Evolutionary conservation across 352 stramenopile genomes (phyloP).

Genomic region (Plasmopara halstedii): DNA sequence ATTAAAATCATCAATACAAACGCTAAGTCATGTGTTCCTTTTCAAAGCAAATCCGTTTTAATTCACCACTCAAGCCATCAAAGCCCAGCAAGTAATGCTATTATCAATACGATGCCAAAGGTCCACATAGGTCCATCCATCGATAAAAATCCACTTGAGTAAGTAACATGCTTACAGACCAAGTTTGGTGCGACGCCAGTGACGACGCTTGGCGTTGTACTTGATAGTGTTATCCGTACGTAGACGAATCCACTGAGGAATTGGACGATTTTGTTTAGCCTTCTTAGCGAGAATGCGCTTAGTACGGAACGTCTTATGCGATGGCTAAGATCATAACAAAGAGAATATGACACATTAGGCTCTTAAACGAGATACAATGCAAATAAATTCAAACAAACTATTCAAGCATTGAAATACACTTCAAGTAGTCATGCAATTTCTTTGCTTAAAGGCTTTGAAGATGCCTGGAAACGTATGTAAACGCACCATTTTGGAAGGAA

Average conservation of each 20-base stretch:
- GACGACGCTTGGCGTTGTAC: constrained; percentile 99
- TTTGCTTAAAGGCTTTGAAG: background rate
- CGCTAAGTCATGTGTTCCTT: constrained; percentile 14
- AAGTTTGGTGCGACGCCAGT: constrained; percentile 99
- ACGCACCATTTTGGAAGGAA: constrained; percentile 39
- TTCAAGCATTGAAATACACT: background rate
- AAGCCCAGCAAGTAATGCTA: background rate
- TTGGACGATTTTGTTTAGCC: constrained; percentile 99
- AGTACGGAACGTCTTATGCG: constrained; percentile 99
- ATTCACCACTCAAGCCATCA: constrained; percentile 15
- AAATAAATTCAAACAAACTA: background rate
- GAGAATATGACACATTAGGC: constrained; percentile 7
- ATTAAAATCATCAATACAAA: background rate
- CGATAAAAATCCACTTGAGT: constrained; percentile 10
- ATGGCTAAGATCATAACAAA: constrained; percentile 75
- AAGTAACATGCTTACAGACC: constrained; percentile 91
- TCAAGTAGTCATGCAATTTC: background rate
- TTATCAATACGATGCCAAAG: background rate
- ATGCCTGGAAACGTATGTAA: background rate
- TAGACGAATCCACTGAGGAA: constrained; percentile 99
- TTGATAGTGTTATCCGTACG: constrained; percentile 99
- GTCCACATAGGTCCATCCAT: background rate
- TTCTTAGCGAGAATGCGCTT: constrained; percentile 99
- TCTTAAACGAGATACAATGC: background rate
- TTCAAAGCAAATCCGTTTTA: constrained; percentile 29